A percentile compares a stretch with the other conserved stretches of the same genome.
These are phyloP conservation scores for Arbutus unedo DNA, from an alignment of 148 eudicot genomes.

Conservation along the genomic window DNA sequence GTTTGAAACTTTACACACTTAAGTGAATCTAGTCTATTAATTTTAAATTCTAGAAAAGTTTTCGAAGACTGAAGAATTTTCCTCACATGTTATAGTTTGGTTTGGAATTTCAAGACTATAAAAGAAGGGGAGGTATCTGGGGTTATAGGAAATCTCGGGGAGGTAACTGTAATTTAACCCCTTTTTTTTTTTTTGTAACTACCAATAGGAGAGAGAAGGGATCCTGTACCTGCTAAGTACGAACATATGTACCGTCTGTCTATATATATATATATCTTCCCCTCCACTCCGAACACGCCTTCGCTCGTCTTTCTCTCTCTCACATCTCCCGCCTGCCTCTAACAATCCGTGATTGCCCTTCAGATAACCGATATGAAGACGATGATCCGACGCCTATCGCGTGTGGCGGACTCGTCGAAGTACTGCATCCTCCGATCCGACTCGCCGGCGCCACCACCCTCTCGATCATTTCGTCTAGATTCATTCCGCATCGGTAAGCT, in stretches of 20 bases:
- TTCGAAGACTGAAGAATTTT: too few species aligned
- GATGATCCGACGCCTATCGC: constrained; percentile 55
- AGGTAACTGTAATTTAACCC: too few species aligned
- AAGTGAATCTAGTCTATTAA: too few species aligned
- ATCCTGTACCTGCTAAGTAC: not conserved
- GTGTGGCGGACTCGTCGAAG: constrained; percentile 65
- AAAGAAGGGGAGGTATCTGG: too few species aligned
- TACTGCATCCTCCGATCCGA: constrained; percentile 53
- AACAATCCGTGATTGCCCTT: not conserved
- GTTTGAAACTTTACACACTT: too few species aligned
- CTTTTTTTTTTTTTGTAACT: too few species aligned
- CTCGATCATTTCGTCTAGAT: constrained; percentile 17
- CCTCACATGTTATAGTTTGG: too few species aligned
- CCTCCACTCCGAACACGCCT: not conserved
- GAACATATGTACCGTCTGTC: not conserved
- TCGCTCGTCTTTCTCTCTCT: not conserved
- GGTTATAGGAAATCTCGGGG: too few species aligned
- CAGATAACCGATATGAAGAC: constrained; percentile 48
- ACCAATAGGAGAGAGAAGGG: too few species aligned
- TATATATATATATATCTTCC: not conserved
- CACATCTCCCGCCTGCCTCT: not conserved
- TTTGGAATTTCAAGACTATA: too few species aligned
- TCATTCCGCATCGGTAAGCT: constrained; percentile 12
- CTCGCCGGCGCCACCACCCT: constrained; percentile 13
- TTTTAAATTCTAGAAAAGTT: too few species aligned